phyloP scores from a whole-genome alignment of 1,284 basidiomycete genomes.

The Xanthoconium separans region DNA sequence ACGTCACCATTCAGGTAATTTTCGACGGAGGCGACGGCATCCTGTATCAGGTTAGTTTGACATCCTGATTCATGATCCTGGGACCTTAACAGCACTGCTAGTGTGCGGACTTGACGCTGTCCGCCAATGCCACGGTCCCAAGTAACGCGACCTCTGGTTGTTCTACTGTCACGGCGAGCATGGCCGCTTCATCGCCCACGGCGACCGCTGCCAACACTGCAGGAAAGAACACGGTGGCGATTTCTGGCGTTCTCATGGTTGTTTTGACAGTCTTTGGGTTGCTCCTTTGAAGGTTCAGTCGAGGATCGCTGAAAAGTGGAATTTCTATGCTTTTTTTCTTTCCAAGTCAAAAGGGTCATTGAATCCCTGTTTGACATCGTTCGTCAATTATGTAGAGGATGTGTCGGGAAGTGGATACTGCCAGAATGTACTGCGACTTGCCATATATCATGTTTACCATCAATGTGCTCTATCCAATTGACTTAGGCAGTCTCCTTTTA shows the following conservation, averaged over 20 bases:
- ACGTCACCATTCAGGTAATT: constrained; percentile 48
- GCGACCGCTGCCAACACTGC: constrained; percentile 13
- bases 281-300: constrained; percentile 10
- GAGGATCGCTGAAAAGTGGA: neutral
- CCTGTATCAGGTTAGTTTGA: constrained; percentile 47
- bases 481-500: no score
- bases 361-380: neutral
- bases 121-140: constrained; percentile 27
- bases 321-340: neutral
- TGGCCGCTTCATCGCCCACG: constrained; percentile 11
- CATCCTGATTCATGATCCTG: neutral
- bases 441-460: no score
- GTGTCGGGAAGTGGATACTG: no score
- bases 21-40: constrained; percentile 52
- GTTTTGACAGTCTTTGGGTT: constrained; percentile 8
- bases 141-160: constrained; percentile 24
- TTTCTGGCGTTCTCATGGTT: constrained; percentile 4
- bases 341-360: neutral
- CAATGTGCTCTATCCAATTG: no score
- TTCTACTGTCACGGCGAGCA: constrained; percentile 18
- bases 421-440: no score
- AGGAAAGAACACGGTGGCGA: constrained; percentile 13
- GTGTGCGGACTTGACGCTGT: constrained; percentile 34
- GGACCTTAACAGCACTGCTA: constrained; percentile 5
- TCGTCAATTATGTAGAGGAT: no score